phyloP scores from a whole-genome alignment of 2,329 filamentous ascomycete genomes.

The Hymenoscyphus fructigenus region DNA sequence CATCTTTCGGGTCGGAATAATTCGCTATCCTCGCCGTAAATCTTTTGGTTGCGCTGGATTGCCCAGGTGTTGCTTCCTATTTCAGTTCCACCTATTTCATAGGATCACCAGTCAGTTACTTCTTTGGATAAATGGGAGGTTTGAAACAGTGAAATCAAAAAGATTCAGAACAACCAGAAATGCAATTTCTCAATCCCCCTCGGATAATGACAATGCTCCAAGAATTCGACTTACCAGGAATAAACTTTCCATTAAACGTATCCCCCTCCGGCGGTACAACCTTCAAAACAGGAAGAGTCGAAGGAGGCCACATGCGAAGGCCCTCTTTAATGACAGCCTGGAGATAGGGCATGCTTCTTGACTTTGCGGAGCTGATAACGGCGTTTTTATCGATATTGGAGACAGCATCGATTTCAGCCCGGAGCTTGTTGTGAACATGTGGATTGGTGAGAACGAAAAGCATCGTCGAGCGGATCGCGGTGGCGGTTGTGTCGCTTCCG shows the following conservation, averaged over 20 bases:
- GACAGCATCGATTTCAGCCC: constrained; percentile 18
- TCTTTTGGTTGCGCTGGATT: constrained; percentile 37
- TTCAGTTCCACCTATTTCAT: constrained; percentile 10
- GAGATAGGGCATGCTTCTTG: constrained; percentile 33
- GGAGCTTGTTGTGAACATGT: constrained; percentile 17
- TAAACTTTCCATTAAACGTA: constrained; percentile 9
- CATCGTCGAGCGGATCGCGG: constrained; percentile 43
- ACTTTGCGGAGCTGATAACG: constrained; percentile 8
- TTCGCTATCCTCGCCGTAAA: constrained; percentile 41
- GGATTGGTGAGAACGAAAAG: constrained; percentile 25
- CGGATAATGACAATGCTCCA: no score
- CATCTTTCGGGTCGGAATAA: constrained; percentile 51
- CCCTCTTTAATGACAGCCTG: constrained; percentile 38
- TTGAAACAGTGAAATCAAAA: no score
- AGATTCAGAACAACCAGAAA: no score
- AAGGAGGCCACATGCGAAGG: constrained; percentile 26
- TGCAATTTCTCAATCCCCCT: no score
- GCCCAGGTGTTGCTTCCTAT: constrained; percentile 36
- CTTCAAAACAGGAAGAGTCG: not conserved
- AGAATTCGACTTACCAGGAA: not conserved
- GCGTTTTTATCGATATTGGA: not conserved
- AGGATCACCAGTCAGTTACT: no score
- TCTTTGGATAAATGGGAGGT: no score
- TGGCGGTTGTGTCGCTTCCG: constrained; percentile 58
- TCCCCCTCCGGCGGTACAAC: constrained; percentile 8